A percentile compares a stretch with the other conserved stretches of the same genome.
Conservation (phyloP, 768 basidiomycete species). For the Exidia glandulosa region DNA sequence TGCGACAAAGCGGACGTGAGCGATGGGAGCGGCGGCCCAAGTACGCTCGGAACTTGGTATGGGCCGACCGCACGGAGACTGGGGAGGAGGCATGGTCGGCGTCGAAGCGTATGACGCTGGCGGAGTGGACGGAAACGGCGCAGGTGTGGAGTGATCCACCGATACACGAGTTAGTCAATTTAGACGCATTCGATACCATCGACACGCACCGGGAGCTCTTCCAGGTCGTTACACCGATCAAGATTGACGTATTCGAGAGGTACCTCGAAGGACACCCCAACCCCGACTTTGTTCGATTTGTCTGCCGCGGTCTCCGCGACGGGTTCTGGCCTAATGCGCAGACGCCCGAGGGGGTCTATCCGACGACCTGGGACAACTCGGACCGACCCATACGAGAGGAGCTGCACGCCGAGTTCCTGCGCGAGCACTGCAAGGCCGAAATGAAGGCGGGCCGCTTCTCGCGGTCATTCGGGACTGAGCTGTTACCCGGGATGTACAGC, state of each 20-base stretch:
- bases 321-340: conserved; percentile 38
- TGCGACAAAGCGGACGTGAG: background rate
- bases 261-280: conserved; percentile 27
- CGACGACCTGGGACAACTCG: conserved; percentile 14
- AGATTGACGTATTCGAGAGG: conserved; percentile 19
- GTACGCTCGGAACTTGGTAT: background rate
- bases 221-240: conserved; percentile 25
- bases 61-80: background rate
- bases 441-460: conserved; percentile 12
- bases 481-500: conserved; percentile 33
- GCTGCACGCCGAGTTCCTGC: conserved; percentile 14
- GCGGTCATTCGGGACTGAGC: conserved; percentile 19
- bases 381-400: background rate
- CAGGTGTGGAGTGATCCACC: background rate
- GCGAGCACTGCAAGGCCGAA: conserved; percentile 15
- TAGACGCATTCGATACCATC: conserved; percentile 14
- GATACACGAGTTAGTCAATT: conserved; percentile 5
- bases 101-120: background rate
- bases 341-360: conserved; percentile 12
- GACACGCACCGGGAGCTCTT: conserved; percentile 20
- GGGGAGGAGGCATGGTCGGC: background rate
- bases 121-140: background rate
- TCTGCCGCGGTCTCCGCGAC: conserved; percentile 17
- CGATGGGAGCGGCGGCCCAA: background rate
- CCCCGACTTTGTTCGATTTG: conserved; percentile 24